Base-by-base conservation (phyloP, 495 filamentous ascomycete species). In the Trichocladium antarcticum region DNA sequence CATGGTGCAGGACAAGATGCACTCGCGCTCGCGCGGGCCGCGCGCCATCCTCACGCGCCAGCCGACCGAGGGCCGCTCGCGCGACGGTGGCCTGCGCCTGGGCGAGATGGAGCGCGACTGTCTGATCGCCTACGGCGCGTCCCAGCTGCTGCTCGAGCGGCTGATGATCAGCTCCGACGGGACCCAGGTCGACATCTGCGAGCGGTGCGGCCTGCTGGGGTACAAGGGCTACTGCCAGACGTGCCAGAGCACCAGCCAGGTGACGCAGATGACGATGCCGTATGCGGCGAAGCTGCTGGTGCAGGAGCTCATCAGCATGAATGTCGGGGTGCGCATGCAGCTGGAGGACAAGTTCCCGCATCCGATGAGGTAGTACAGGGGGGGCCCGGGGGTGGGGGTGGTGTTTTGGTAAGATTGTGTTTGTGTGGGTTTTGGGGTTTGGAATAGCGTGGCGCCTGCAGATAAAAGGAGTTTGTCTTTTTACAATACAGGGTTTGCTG, bases 1-100 rank as follows among this genome's bases (percentile, higher is more conserved):
- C 78, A 99, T 99, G 92, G 92, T 99, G 27, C 87, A 95, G 63
- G 92, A 99, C 59, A 99, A 99, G 75, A 96, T 99, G 90, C 92
- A 99, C 68, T 87, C 88, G 8, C 88, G 92, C 46, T 79, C 89
- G 9, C 82, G 85, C 37, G 92, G 92, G 3, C 92, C 93, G 1
- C 80, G 84, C 16, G 89, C 89, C 9, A 87, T 90, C 43, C 76
- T 99, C 5, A 99, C 92, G 3, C 84, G 92, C 21, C 92, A 99
- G 68, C 92, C 92, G 8, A 97, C 90, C 0, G 92, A 99, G 68
- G 92, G 92, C 73, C 81, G 92, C 55, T 92, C 88, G 17, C 76
- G 89, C 22, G 85, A 90, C 52, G 92, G 92, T 62, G 92, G 92
- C 63, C 74, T 99, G 14, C 82, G 92, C 62, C 75, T 99, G 41